Base-by-base conservation (phyloP, 257 asterid species). In the Jasminum sambac region DNA sequence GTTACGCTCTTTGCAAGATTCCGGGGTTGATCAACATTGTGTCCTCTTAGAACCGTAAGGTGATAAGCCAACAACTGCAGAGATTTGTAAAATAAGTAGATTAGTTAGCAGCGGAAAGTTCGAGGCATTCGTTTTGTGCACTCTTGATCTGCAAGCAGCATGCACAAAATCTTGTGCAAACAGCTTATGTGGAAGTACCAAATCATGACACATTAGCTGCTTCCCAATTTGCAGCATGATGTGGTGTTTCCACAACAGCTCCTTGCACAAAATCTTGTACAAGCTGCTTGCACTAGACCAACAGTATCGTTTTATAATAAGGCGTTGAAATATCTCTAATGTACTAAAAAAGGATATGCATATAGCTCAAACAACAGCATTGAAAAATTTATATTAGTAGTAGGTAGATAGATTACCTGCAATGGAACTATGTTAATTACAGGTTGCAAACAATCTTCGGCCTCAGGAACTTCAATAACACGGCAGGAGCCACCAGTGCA, bases 1-100 rank as follows among this genome's bases (percentile, higher is more conserved):
- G 98, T 94, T 74, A 94, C 98, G 66, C 98, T 94, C 79, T 94
- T 94, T 11, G 98, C 98, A 73, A 94, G 98, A 86, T 94, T 94
- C 65, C 98, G 96, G 9, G 98, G 98, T 82, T 94, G 98, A 71
- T 94, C 98, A 17, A 94, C 98, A 17, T 94, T 88, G 87, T 84
- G 83, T 69, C 98, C 98, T 19, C 98, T 89, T 41, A 90, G 83
- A 63, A 94, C 98, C 17, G 98, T 94, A 50, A 94, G 90, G 71
- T 94, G 98, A 83, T 90, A 94, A 0, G 98, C 97, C 89, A 94
- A 78, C 77, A 94, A 85, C 98, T 94, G 90, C 77, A 82, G 24
- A 73, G 58, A 17, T 16, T 36, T 5, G 48, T 55, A 40, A 69
- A 11, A 39, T 36, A 23, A 75, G 14, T 9, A 69, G 46, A 60